Percentiles rank a stretch among this genome's conserved stretches.
Conservation (phyloP, 306 rosid species). For the Gastrolobium villosum region DNA sequence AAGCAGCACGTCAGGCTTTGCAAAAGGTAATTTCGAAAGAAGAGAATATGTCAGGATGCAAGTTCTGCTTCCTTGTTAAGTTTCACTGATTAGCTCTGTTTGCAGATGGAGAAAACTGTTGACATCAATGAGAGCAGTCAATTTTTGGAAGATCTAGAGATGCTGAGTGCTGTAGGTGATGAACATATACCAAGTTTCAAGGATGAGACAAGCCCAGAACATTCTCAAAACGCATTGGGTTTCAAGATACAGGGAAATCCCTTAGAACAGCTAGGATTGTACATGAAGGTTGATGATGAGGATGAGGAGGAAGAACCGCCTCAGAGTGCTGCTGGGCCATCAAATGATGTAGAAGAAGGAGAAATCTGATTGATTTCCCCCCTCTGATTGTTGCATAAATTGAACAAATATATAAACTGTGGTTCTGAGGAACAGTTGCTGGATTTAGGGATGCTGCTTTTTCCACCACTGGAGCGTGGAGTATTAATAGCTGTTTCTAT, state of each 20-base stretch:
- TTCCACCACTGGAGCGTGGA: conserved; percentile 18
- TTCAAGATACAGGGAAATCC: conserved; percentile 79
- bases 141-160: conserved; percentile 84
- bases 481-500: conserved; percentile 1
- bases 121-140: conserved; percentile 85
- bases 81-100: conserved; percentile 39
- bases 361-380: conserved; percentile 64
- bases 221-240: conserved; percentile 63
- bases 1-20: conserved; percentile 94
- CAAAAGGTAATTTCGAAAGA: conserved; percentile 64
- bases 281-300: conserved; percentile 85
- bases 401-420: conserved; percentile 34
- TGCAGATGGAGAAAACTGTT: conserved; percentile 91
- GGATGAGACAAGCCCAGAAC: conserved; percentile 70
- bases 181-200: conserved; percentile 61
- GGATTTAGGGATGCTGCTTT: conserved; percentile 31
- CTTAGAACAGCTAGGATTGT: conserved; percentile 82
- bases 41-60: conserved; percentile 13
- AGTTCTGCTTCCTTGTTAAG: neutral
- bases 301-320: conserved; percentile 78
- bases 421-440: conserved; percentile 36
- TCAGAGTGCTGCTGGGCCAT: conserved; percentile 51
- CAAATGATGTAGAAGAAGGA: conserved; percentile 82
- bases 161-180: conserved; percentile 71
- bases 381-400: conserved; percentile 14